Percentiles rank a stretch among this genome's conserved stretches.
These are phyloP conservation scores for Rusavskia elegans DNA, from an alignment of 495 filamentous ascomycete species.

Conservation along the genomic window DNA sequence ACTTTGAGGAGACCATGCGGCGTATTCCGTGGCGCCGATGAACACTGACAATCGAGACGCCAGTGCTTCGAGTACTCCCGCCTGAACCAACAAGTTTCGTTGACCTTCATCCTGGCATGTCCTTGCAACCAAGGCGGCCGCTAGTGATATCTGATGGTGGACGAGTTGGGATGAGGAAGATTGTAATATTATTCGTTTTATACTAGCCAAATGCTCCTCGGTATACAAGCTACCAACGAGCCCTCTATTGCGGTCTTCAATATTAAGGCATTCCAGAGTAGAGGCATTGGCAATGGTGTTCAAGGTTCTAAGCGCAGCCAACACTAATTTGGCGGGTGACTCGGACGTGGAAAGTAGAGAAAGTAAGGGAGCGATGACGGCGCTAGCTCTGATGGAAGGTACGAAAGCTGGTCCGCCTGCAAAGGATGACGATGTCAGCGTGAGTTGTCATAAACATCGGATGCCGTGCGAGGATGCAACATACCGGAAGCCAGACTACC, in stretches of 20 bases:
- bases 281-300: conserved; percentile 55
- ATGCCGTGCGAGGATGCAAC: conserved; percentile 6
- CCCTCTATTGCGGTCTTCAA: conserved; percentile 26
- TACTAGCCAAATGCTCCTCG: conserved; percentile 34
- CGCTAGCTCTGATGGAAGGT: conserved; percentile 49
- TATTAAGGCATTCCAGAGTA: conserved; percentile 29
- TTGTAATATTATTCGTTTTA: conserved; percentile 51
- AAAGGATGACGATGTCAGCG: conserved; percentile 11
- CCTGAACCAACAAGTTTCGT: conserved; percentile 49
- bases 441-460: not conserved
- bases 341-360: conserved; percentile 47
- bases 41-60: conserved; percentile 63
- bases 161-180: conserved; percentile 27
- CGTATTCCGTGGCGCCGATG: conserved; percentile 40
- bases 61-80: conserved; percentile 63
- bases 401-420: conserved; percentile 72
- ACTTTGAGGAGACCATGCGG: too few species aligned
- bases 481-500: conserved; percentile 76
- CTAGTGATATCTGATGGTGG: conserved; percentile 53
- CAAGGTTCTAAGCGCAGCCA: conserved; percentile 60
- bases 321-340: conserved; percentile 45
- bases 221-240: conserved; percentile 52
- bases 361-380: conserved; percentile 49
- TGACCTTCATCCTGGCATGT: conserved; percentile 53
- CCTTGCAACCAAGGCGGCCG: conserved; percentile 51